These are phyloP conservation scores for Curvularia eragrostidis DNA, from an alignment of 2,329 filamentous ascomycete genomes.

Conservation along the genomic window DNA sequence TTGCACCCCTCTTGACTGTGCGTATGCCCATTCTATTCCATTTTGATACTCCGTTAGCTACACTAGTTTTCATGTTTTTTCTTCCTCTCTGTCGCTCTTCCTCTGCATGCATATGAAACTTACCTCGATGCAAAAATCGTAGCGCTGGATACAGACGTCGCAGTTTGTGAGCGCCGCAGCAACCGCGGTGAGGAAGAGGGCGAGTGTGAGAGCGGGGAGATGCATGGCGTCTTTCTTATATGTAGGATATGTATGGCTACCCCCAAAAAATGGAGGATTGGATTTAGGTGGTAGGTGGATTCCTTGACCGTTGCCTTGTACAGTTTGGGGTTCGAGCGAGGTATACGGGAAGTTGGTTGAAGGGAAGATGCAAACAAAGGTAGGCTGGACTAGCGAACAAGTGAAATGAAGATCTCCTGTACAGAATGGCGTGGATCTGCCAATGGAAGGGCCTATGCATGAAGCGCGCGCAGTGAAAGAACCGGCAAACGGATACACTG, in stretches of 20 bases:
- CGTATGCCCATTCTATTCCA: conserved; percentile 22
- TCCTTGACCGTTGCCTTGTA: no score
- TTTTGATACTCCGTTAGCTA: background rate
- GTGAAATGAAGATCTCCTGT: background rate
- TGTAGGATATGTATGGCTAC: background rate
- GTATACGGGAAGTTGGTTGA: no score
- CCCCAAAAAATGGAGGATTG: no score
- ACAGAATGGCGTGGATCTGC: background rate
- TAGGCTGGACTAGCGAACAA: background rate
- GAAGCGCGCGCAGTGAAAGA: background rate
- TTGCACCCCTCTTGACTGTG: conserved; percentile 17
- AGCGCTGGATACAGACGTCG: conserved; percentile 9
- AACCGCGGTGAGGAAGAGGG: conserved; percentile 3
- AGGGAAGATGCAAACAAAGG: background rate
- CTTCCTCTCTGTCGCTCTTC: background rate
- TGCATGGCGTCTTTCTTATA: background rate
- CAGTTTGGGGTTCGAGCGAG: no score
- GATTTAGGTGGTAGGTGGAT: no score
- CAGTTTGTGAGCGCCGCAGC: conserved; percentile 10
- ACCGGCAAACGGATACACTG: background rate
- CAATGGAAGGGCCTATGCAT: no score
- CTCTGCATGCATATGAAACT: background rate
- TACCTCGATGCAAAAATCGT: conserved; percentile 23
- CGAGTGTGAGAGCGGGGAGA: background rate
- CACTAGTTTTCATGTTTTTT: background rate